Percentiles rank a stretch among this genome's conserved stretches.
phyloP scores from a whole-genome alignment of 225 moss, liverwort and hornwort genomes.

The Ulota crispa region DNA sequence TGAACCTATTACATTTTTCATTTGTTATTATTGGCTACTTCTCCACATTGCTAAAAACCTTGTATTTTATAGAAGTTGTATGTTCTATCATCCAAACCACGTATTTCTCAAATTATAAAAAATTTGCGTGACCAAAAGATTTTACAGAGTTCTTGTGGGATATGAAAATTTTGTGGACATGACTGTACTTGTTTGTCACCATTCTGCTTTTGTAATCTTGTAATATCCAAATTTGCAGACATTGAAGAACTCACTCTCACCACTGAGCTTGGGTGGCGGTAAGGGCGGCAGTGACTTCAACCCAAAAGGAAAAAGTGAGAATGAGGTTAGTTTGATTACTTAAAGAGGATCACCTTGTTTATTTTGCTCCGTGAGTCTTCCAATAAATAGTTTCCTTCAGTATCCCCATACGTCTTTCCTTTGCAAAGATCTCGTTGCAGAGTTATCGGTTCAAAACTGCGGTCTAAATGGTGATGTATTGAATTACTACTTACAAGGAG shows the following conservation, averaged over 20 bases:
- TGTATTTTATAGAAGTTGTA: too few relatives aligned
- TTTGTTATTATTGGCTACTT: too few relatives aligned
- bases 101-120: too few relatives aligned
- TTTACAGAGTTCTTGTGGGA: too few relatives aligned
- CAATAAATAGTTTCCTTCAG: not conserved
- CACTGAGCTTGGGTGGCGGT: slow-evolving; percentile 88
- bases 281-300: slow-evolving; percentile 99
- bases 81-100: too few relatives aligned
- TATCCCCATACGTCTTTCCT: not conserved
- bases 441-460: not conserved
- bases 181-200: not conserved
- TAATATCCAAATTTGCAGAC: slow-evolving; percentile 53
- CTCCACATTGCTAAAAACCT: too few relatives aligned
- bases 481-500: not conserved
- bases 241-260: slow-evolving; percentile 86
- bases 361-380: not conserved
- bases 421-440: not conserved
- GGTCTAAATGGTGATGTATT: not conserved
- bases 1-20: not conserved
- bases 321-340: slow-evolving; percentile 66
- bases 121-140: too few relatives aligned
- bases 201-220: not conserved
- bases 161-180: too few relatives aligned
- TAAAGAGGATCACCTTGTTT: not conserved
- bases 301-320: slow-evolving; percentile 96